Base-by-base conservation (phyloP, 345 rosid genomes). In the Heritiera fomes region DNA sequence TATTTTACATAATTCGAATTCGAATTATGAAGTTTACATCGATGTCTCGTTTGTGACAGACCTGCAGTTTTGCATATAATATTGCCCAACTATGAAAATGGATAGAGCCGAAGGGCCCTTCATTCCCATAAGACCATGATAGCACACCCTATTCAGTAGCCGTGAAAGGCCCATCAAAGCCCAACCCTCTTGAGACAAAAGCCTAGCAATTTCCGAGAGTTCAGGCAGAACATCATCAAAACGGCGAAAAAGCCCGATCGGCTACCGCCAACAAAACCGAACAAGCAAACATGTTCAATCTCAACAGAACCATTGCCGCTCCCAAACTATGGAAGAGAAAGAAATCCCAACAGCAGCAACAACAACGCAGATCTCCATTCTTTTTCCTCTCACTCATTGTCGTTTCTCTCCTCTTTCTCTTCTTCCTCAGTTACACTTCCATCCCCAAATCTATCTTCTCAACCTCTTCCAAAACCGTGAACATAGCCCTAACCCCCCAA, bases 361-460 rank as follows among this genome's bases (percentile, higher is more conserved):
- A 84, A n/a, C 73, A 66, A 69, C 47, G 47, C 13, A 85, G 90
- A 84, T 79, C 85, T 8, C 76, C 85, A 8, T 52, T 87, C 75
- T 75, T 87, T 76, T 65, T 82, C 72, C 72, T 76, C 80, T 77
- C 80, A 0, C 63, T 84, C 40, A 15, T 67, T 17, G 32, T 83
- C 17, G 38, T 80, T 49, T 8, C 81, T 43, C 32, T 84, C 71
- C n/a, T 86, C 53, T 23, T 88, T 41, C 52, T 89, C 86, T 61
- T 87, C 81, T 81, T 74, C 81, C 1, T 84, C 78, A 80, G 89
- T 82, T 86, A 60, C 87, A 80, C 82, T 62, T 83, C 78, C 46
- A 77, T 83, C 69, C 85, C 95, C 81, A 82, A 73, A 49, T 81
- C 90, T 11, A 20, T 85, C 49, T 79, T 86, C 80, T 82, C 90